Conservation (phyloP, 371 early-diverging fungal species). For the Mucor indicus region DNA sequence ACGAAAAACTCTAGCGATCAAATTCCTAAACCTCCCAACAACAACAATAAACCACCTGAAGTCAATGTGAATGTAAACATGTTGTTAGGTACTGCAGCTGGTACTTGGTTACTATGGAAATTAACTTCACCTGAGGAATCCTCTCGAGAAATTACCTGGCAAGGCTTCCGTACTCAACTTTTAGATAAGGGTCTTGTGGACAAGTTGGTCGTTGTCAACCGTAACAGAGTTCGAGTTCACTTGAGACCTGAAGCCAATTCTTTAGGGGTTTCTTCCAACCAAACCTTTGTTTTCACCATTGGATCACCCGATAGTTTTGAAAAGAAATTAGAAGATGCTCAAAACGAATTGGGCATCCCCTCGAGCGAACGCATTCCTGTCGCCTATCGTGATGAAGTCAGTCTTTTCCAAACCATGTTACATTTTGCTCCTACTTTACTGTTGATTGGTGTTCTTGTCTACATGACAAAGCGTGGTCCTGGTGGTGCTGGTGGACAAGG, state of each 20-base stretch:
- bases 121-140: conserved; percentile 43
- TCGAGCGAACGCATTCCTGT: conserved; percentile 89
- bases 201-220: conserved; percentile 83
- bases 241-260: conserved; percentile 68
- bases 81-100: conserved; percentile 47
- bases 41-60: conserved; percentile 21
- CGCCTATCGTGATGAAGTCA: conserved; percentile 78
- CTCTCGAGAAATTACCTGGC: conserved; percentile 81
- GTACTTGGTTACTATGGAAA: conserved; percentile 51
- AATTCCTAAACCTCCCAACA: conserved; percentile 30
- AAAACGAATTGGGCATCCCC: conserved; percentile 88
- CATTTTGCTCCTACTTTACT: conserved; percentile 92
- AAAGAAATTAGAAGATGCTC: conserved; percentile 82
- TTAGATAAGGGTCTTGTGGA: conserved; percentile 92
- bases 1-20: conserved; percentile 20
- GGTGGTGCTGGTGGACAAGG: conserved; percentile 59
- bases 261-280: conserved; percentile 29
- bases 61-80: conserved; percentile 36
- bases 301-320: conserved; percentile 96
- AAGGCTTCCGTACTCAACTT: conserved; percentile 86
- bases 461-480: conserved; percentile 75
- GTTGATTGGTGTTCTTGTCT: conserved; percentile 82
- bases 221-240: conserved; percentile 75
- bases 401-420: conserved; percentile 63
- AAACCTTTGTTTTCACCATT: conserved; percentile 77